These are phyloP conservation scores for Myrmaecium sp. DNA, from an alignment of 2,329 filamentous ascomycete genomes.

Conservation along the genomic window DNA sequence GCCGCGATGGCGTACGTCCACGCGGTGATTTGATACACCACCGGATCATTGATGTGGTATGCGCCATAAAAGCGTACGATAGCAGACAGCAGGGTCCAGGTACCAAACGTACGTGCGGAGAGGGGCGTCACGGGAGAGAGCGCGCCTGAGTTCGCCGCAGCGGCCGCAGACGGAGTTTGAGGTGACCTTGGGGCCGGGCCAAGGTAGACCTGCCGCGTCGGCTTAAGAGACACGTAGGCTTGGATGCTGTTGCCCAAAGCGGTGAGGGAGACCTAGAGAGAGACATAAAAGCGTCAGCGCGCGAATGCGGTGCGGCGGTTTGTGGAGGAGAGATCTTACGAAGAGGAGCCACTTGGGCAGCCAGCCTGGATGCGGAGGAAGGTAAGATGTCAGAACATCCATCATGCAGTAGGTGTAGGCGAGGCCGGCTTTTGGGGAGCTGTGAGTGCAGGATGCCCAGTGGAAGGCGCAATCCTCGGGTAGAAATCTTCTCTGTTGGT, in stretches of 20 bases:
- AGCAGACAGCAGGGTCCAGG: slow-evolving; percentile 67
- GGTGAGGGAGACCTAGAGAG: slow-evolving; percentile 30
- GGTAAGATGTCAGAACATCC: no score
- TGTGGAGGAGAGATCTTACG: slow-evolving; percentile 31
- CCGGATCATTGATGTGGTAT: slow-evolving; percentile 57
- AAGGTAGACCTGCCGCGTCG: slow-evolving; percentile 76
- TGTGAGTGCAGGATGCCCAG: no score
- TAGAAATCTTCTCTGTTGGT: no score
- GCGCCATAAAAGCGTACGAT: slow-evolving; percentile 69
- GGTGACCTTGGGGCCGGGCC: slow-evolving; percentile 30
- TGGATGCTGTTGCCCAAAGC: slow-evolving; percentile 76
- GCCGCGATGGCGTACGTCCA: slow-evolving; percentile 70
- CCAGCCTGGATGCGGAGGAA: slow-evolving; percentile 31
- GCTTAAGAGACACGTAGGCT: slow-evolving; percentile 62
- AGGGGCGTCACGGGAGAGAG: slow-evolving; percentile 50
- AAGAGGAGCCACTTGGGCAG: slow-evolving; percentile 50
- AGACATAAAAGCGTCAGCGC: no score
- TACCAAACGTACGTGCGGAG: slow-evolving; percentile 65
- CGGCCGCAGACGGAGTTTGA: slow-evolving; percentile 29
- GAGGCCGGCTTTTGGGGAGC: no score
- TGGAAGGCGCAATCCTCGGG: no score
- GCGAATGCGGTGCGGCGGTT: not conserved
- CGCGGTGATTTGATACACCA: slow-evolving; percentile 63
- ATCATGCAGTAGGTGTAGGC: no score
- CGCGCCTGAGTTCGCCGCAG: slow-evolving; percentile 11